These are phyloP conservation scores for Pseudogymnoascus sp. DNA, from an alignment of 2,329 filamentous ascomycete genomes.

Conservation along the genomic window DNA sequence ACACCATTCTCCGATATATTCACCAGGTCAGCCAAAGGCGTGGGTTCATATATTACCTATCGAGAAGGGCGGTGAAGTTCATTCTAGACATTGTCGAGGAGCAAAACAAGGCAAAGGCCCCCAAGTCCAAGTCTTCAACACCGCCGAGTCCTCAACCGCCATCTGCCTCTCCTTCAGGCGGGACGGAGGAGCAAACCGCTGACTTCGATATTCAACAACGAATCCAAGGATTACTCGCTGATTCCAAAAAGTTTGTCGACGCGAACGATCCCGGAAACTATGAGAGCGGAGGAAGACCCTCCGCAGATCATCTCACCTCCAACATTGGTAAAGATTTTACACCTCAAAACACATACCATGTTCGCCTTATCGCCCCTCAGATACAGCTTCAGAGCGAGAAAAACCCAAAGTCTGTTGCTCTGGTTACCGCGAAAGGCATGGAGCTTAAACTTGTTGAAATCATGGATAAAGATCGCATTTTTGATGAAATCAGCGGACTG, in stretches of 20 bases:
- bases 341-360: conserved; percentile 86
- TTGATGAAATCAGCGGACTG: conserved; percentile 85
- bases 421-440: conserved; percentile 97
- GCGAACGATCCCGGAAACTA: conserved; percentile 45
- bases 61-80: conserved; percentile 90
- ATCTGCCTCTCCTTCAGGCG: background rate
- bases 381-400: conserved; percentile 98
- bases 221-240: conserved; percentile 75
- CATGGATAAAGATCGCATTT: conserved; percentile 91
- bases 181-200: conserved; percentile 28
- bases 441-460: conserved; percentile 95
- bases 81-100: conserved; percentile 97
- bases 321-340: conserved; percentile 83
- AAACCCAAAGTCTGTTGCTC: conserved; percentile 89
- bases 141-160: conserved; percentile 14
- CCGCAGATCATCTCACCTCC: conserved; percentile 55
- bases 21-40: conserved; percentile 94
- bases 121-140: conserved; percentile 20
- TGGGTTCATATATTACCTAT: conserved; percentile 97
- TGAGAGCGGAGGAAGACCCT: conserved; percentile 27
- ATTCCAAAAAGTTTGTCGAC: conserved; percentile 74
- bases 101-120: conserved; percentile 62
- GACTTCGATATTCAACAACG: conserved; percentile 66
- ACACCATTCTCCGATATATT: conserved; percentile 93
- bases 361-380: conserved; percentile 91